Evolutionary conservation across 495 filamentous ascomycete genomes (phyloP), one percentile per base, ranked within the genome.

Genomic region (Podospora sp.): DNA sequence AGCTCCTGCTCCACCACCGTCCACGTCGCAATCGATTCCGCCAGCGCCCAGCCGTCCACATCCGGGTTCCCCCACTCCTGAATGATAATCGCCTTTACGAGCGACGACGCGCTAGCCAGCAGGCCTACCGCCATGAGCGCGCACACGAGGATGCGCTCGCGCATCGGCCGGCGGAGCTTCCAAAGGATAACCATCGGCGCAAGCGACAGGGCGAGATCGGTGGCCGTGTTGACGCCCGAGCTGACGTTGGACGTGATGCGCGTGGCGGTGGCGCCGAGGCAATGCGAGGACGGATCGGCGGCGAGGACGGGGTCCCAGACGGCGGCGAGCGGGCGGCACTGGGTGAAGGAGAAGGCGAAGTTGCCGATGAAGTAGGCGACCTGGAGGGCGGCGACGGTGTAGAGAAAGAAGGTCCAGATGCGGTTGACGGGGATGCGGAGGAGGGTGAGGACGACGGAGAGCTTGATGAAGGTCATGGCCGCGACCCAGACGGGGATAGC

Each of bases 401-500:
- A 61, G 8, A 61, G 59, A 8, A 24, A 61, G n/a, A 20, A 14
- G 7, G 14, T 27, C 59, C 59, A 61, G 29, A 33, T 59, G 56
- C 18, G 29, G 29, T n/a, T 14, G 26, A 46, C 14, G 11, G 27
- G 27, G 9, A 73, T 60, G 1, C 71, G 71, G 2, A 73, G 62
- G 24, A 73, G 58, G 1, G 69, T 71, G 6, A 71, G 58, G 22
- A 59, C 61, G 21, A 73, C 50, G 1, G 68, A 71, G 14, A 57
- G 65, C 64, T 73, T 73, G 64, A 73, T 67, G 21, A 53, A 60
- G n/a, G 66, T 66, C 71, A 73, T 73, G 63, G 66, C 33, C 14
- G 20, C 27, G 59, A 12, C 12, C 59, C 59, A 61, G 29, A 61
- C 1, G 59, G 20, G 20, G 59, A 61, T 61, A 29, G 14, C 27